Evolutionary conservation across 345 rosid genomes (phyloP).

Genomic region (Pugionium dolabratum): DNA sequence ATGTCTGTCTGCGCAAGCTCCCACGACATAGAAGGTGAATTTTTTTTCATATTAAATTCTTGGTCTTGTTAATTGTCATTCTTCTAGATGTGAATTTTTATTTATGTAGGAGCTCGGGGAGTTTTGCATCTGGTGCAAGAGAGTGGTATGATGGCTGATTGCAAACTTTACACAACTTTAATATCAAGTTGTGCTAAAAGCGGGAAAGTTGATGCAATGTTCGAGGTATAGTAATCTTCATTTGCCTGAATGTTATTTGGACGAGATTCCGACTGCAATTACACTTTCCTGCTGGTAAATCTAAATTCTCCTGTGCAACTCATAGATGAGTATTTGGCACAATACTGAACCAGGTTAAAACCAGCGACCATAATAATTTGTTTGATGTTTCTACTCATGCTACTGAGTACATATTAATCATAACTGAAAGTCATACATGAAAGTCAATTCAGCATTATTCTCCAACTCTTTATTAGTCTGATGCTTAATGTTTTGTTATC

Average conservation of each 20-base stretch:
- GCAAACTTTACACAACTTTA: slow-evolving; percentile 90
- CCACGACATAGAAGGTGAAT: slow-evolving; percentile 72
- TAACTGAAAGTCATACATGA: too few relatives aligned
- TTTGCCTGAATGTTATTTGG: slow-evolving; percentile 26
- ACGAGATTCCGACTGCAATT: too few relatives aligned
- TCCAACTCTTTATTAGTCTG: too few relatives aligned
- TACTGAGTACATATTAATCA: too few relatives aligned
- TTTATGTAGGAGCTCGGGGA: slow-evolving; percentile 68
- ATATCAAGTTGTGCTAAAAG: slow-evolving; percentile 94
- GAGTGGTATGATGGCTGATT: slow-evolving; percentile 70
- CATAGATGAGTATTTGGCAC: not conserved
- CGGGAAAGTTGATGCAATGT: slow-evolving; percentile 95
- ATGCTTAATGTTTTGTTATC: slow-evolving; percentile 1
- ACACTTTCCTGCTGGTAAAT: too few relatives aligned
- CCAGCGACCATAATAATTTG: too few relatives aligned
- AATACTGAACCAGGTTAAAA: too few relatives aligned
- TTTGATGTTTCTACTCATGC: too few relatives aligned
- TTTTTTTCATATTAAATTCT: not conserved
- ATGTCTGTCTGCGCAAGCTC: slow-evolving; percentile 85
- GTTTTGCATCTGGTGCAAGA: slow-evolving; percentile 68
- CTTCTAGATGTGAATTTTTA: slow-evolving; percentile 23
- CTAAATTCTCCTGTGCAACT: too few relatives aligned
- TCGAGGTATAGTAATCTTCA: slow-evolving; percentile 60
- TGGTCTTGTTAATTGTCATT: slow-evolving; percentile 19
- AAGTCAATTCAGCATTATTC: too few relatives aligned